Conservation (phyloP, 164 flowering plant species). For the Chloranthus sessilifolius region DNA sequence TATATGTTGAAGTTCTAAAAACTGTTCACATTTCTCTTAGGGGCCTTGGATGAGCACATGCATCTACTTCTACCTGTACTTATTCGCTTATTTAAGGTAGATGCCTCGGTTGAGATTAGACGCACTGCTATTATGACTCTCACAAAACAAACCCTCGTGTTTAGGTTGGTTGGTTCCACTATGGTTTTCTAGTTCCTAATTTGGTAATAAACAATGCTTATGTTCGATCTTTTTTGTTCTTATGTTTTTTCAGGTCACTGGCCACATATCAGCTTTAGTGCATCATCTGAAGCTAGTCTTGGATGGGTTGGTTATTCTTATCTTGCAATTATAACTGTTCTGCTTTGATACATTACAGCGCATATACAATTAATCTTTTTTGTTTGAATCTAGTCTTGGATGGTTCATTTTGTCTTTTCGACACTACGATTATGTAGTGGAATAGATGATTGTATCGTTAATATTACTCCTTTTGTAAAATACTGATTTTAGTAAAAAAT, state of each 20-base stretch:
- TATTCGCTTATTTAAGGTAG: constrained; percentile 83
- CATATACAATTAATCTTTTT: too few species aligned
- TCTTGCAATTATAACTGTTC: too few species aligned
- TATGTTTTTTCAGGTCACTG: constrained; percentile 61
- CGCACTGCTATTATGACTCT: constrained; percentile 90
- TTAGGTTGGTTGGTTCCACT: constrained; percentile 43
- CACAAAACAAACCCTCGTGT: constrained; percentile 86
- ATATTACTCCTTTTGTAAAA: too few species aligned
- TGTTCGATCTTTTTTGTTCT: background rate
- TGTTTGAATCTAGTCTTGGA: too few species aligned
- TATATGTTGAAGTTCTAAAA: background rate
- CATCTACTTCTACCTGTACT: constrained; percentile 97
- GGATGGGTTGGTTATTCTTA: constrained; percentile 73
- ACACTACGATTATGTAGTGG: too few species aligned
- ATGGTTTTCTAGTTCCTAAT: background rate
- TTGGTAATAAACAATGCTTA: background rate
- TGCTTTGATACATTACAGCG: too few species aligned
- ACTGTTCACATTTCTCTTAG: constrained; percentile 22
- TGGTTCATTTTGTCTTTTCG: too few species aligned
- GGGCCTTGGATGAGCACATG: constrained; percentile 98
- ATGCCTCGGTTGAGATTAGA: constrained; percentile 75
- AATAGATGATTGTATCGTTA: too few species aligned
- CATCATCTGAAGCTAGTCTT: constrained; percentile 92
- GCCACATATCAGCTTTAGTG: constrained; percentile 87
- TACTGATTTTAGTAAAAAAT: too few species aligned